Evolutionary conservation across 2,329 filamentous ascomycete species (phyloP).

Genomic region (Paecilomyces fulvus): DNA sequence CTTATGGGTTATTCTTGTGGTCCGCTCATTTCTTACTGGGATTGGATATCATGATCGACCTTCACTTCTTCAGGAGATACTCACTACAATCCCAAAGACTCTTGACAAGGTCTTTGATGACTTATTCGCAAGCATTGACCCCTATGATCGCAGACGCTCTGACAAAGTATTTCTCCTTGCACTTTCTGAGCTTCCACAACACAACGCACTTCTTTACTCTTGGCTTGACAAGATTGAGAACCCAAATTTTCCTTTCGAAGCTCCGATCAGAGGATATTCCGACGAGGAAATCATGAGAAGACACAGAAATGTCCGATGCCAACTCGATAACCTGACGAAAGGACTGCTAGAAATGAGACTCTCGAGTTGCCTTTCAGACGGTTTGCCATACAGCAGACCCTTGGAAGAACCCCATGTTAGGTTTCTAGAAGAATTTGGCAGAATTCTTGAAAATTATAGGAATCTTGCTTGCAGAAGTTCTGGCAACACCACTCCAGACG

Average conservation of each 20-base stretch:
- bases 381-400: not conserved
- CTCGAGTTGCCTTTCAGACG: not conserved
- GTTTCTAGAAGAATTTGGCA: not conserved
- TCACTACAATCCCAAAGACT: slow-evolving; percentile 9
- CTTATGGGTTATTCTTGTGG: slow-evolving; percentile 15
- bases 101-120: slow-evolving; percentile 12
- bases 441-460: not conserved
- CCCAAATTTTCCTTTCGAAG: not conserved
- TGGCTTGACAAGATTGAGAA: slow-evolving; percentile 3
- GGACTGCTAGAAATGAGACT: slow-evolving; percentile 1
- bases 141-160: slow-evolving; percentile 3
- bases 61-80: slow-evolving; percentile 7
- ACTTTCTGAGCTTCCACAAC: not conserved
- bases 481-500: not conserved
- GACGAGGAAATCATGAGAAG: not conserved
- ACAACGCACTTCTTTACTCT: not conserved
- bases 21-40: slow-evolving; percentile 11
- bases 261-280: not conserved
- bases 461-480: not conserved
- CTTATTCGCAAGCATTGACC: slow-evolving; percentile 10
- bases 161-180: slow-evolving; percentile 6
- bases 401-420: not conserved
- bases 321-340: not conserved
- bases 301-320: not conserved
- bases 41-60: slow-evolving; percentile 7